Evolutionary conservation across 169 alveolate species (phyloP), one percentile per base, ranked within the genome.

Genomic region (Sarcocystis neurona): DNA sequence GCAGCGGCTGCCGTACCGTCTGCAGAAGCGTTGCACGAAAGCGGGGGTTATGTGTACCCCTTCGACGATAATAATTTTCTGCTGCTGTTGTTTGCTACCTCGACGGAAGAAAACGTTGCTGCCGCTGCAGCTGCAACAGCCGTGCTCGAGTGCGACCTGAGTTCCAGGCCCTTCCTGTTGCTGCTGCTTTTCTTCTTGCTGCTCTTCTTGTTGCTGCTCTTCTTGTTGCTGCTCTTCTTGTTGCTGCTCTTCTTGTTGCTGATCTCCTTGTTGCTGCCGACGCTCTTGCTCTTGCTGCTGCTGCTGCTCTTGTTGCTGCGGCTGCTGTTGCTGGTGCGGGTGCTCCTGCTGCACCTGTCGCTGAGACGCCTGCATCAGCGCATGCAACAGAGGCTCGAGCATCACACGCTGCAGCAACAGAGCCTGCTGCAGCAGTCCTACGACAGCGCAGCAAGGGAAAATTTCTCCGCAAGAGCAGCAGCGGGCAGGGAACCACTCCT

Each of bases 371-470:
- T 53, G n/a, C 85, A 77, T 77, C 8, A 77, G 85, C 6, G 50
- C 12, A 39, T 43, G 23, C 4, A 77, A 30, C 10, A 46, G 27
- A 0, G 85, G 66, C 4, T 34, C 85, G 68, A 77, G 66, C 34
- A 30, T 30, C 20, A 0, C 2, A 10, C 41, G 85, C 37, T 77
- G 85, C 60, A 77, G 68, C 18, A 77, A 46, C 2, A 77, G 18
- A 43, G 85, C 27, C 85, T 77, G 85, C 44, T 44, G 70, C n/a
- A 77, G 85, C 68, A 77, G 60, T 23, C 85, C 85, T n/a, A 44
- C 23, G 0, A 77, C 70, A 8, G 85, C 60, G 41, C 50, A 48
- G 20, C 85, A 77, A 1, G 85, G 85, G 37, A 10, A 43, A 39
- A 15, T 10, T 39, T 77, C 85, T 43, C 37, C 37, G 34, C 85